A percentile compares a stretch with the other conserved stretches of the same genome.
Evolutionary conservation across 169 alveolate species (phyloP).

Genomic region (Haemoproteus tartakovskyi): DNA sequence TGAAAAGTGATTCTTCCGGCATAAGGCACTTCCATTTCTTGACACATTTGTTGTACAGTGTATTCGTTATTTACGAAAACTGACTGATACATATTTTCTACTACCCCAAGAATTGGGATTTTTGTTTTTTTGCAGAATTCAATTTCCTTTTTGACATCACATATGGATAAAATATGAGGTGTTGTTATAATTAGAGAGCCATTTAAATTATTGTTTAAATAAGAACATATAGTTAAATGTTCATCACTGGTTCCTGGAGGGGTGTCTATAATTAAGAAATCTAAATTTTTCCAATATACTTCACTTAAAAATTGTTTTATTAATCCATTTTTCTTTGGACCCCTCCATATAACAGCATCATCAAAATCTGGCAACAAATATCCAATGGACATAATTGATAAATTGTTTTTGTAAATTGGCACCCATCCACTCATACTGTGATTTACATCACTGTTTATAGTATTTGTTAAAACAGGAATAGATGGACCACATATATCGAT

Average conservation of each 20-base stretch:
- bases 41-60: slow-evolving; percentile 74
- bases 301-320: slow-evolving; percentile 86
- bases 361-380: no score
- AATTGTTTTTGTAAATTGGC: no score
- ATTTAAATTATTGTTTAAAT: slow-evolving; percentile 86
- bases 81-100: slow-evolving; percentile 96
- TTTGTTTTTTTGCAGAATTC: slow-evolving; percentile 90
- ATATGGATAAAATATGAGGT: slow-evolving; percentile 88
- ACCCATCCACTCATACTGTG: background rate
- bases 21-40: slow-evolving; percentile 76
- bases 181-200: slow-evolving; percentile 88
- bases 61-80: no score
- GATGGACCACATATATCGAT: slow-evolving; percentile 97
- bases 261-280: slow-evolving; percentile 95
- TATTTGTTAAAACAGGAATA: slow-evolving; percentile 91
- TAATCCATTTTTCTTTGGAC: slow-evolving; percentile 92
- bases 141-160: slow-evolving; percentile 93
- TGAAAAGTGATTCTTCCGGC: slow-evolving; percentile 75
- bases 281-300: slow-evolving; percentile 97
- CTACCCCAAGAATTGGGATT: slow-evolving; percentile 90
- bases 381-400: no score
- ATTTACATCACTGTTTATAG: background rate
- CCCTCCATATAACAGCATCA: no score
- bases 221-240: slow-evolving; percentile 92
- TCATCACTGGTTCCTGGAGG: slow-evolving; percentile 99